These are phyloP conservation scores for Seiridium cupressi DNA, from an alignment of 2,329 filamentous ascomycete species.

Conservation along the genomic window DNA sequence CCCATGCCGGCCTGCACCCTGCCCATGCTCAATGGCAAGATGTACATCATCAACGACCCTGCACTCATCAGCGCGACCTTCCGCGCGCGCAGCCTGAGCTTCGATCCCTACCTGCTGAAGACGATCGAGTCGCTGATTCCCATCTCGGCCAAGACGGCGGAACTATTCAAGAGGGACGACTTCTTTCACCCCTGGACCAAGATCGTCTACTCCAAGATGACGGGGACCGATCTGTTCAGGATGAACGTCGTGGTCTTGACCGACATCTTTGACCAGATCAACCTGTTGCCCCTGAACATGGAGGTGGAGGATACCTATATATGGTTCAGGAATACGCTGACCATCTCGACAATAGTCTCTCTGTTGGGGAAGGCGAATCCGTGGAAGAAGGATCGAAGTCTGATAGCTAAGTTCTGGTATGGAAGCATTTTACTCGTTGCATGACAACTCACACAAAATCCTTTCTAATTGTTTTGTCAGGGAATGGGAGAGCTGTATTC, in stretches of 20 bases:
- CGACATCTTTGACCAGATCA: background rate
- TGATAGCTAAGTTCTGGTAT: background rate
- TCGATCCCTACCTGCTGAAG: slow-evolving; percentile 24
- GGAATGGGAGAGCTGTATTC: background rate
- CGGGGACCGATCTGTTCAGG: background rate
- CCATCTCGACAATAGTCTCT: background rate
- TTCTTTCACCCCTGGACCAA: slow-evolving; percentile 1
- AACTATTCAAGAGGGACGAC: background rate
- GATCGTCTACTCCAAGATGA: background rate
- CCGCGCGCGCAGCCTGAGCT: slow-evolving; percentile 37
- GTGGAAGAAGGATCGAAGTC: background rate
- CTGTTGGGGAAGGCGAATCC: background rate
- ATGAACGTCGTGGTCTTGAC: background rate
- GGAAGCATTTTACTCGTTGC: too few relatives aligned
- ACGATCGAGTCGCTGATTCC: slow-evolving; percentile 9
- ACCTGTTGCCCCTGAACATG: background rate
- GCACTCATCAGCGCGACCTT: slow-evolving; percentile 35
- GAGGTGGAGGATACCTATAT: slow-evolving; percentile 3
- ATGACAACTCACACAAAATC: background rate
- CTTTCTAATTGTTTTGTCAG: background rate
- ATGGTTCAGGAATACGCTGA: background rate
- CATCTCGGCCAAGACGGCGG: background rate
- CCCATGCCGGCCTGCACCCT: slow-evolving; percentile 38
- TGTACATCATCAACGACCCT: slow-evolving; percentile 43
- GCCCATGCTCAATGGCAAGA: slow-evolving; percentile 38